Base-by-base conservation (phyloP, 176 grass and related monocot genomes). In the Tillandsia leiboldiana region DNA sequence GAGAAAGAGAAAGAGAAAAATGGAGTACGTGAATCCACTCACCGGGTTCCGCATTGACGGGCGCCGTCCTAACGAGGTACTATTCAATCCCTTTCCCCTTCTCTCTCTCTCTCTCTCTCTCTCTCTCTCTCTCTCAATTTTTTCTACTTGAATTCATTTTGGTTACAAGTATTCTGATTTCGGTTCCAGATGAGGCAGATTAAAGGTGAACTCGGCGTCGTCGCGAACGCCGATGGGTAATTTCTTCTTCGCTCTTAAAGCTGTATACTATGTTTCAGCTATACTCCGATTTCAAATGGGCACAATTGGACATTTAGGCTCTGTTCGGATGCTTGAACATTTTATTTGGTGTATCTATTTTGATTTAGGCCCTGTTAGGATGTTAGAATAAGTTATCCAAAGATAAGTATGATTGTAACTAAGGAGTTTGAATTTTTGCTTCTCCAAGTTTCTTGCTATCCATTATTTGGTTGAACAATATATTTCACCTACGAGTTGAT, bases 11-110 rank as follows among this genome's bases (percentile, higher is more conserved):
- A 61, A 61, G 14, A 13, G 63, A 50, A 11, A 54, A 33, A 90
- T 90, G 88, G 91, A 91, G 82, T 86, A 80, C 75, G 83, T 86
- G 47, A 65, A 88, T 74, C 61, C 85, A 1, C 85, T 96, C 68
- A 96, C 91, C 10, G 88, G 91, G 18, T 85, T 96, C 77, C 85
- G 91, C 66, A 75, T 96, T 66, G 91, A 91, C 12, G 88, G 91
- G 0, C 88, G 91, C 53, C 91, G 85, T 68, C 88, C 88, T 61
- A 96, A 80, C 66, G 91, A 96, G 75, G 91, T 88, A 56, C 66
- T 15, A 9, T 9, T 13, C 53, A 26, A 27, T 52, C 14, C 50
- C 27, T 65, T 11, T 63, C 59, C n/a, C n/a, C n/a, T n/a, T 8
- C 49, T 62, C 48, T 52, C 61, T 11, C 48, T 51, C 59, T 8